Evolutionary conservation across 192 early-diverging fungal genomes (phyloP), one percentile per base, ranked within the genome.

Genomic region (Backusella tuberculispora): DNA sequence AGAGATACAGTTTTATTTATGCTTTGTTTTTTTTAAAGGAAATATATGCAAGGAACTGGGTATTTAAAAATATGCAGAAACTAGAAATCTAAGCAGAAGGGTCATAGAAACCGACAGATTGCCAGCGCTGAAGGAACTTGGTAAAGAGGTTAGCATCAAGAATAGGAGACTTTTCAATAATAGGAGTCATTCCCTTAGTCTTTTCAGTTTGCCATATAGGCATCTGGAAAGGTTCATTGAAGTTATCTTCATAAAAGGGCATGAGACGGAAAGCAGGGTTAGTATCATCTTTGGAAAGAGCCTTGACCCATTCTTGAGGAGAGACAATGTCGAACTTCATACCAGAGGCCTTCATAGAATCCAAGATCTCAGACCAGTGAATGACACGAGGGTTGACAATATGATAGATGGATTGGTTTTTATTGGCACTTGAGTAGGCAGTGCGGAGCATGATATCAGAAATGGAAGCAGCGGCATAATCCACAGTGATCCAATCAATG

Each of bases 401-500:
- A 45, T 80, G 76, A 34, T 69, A 74, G 1, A 77, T 40, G 10
- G 72, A 70, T 41, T 71, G 45, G 9, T 41, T 24, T 10, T 9
- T 3, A 17, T 50, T 37, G 7, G 56, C 66, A 34, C 37, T 15
- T 3, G 34, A 19, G 24, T 74, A 66, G 5, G 43, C 44, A 10
- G 68, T 68, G 5, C 46, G 43, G 48, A 74, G 15, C 53, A 77
- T 74, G 5, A 81, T 74, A 17, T 81, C 80, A 10, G 4, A 40
- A 66, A 81, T 81, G 4, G 72, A 41, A 9, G 34, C 15, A 3
- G 80, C 80, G 21, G 75, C 66, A 45, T 74, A 47, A 46, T 81
- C 80, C 37, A 77, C 40, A 24, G 76, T 76, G 12, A 81, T 73
- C 80, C 80, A 81, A 70, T 76, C 73, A 48, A 81, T 81, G n/a